phyloP scores from a whole-genome alignment of 768 basidiomycete species.

The Pleurotus giganteus region DNA sequence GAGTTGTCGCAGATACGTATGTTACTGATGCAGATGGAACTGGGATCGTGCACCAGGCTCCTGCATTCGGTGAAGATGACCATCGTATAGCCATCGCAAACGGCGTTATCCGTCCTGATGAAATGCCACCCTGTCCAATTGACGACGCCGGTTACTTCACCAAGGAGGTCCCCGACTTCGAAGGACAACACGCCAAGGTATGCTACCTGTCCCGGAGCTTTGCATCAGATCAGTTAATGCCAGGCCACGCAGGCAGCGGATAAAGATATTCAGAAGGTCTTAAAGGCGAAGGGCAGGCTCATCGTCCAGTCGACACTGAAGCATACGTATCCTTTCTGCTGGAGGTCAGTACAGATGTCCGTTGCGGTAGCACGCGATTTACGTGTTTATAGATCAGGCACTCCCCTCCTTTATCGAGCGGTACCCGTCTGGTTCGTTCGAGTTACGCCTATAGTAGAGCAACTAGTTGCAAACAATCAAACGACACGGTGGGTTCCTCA shows the following conservation, averaged over 20 bases:
- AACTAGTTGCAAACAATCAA: constrained; percentile 88
- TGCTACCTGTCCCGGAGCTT: constrained; percentile 9
- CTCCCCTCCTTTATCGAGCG: constrained; percentile 93
- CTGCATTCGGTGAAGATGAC: constrained; percentile 98
- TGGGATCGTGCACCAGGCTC: constrained; percentile 98
- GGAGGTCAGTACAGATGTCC: constrained; percentile 57
- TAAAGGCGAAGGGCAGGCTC: constrained; percentile 85
- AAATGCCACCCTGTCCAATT: constrained; percentile 95
- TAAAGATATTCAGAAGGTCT: constrained; percentile 85
- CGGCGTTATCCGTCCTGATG: constrained; percentile 79
- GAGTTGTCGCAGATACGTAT: constrained; percentile 87
- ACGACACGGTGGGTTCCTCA: constrained; percentile 95
- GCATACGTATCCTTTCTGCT: constrained; percentile 97
- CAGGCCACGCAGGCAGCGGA: constrained; percentile 72
- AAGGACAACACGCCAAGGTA: constrained; percentile 88
- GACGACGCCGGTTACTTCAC: constrained; percentile 90
- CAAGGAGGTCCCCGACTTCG: constrained; percentile 84
- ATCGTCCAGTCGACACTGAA: constrained; percentile 83
- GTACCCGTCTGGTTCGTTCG: constrained; percentile 96
- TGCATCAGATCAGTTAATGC: not conserved
- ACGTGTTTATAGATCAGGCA: constrained; percentile 65
- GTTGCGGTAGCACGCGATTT: not conserved
- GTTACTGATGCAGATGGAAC: constrained; percentile 94
- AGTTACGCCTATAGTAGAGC: constrained; percentile 80
- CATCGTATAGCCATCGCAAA: constrained; percentile 88